Conservation (phyloP, 352 stramenopile species). For the Phytophthora chlamydospora region DNA sequence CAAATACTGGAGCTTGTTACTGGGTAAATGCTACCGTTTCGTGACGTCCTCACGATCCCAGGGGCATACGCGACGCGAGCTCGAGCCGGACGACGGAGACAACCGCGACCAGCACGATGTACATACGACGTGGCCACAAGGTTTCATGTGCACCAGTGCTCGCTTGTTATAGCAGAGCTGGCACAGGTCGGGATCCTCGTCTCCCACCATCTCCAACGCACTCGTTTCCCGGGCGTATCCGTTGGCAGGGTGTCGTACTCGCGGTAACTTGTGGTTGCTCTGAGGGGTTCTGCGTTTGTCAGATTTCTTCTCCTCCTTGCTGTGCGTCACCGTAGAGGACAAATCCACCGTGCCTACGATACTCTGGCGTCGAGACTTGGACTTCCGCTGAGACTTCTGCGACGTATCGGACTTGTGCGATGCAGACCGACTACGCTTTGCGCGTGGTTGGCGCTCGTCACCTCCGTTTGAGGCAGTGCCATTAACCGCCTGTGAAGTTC, state of each 20-base stretch:
- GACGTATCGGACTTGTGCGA: slow-evolving; percentile 8
- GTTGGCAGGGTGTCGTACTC: slow-evolving; percentile 12
- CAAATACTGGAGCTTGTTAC: slow-evolving; percentile 27
- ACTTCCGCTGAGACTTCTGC: slow-evolving; percentile 28
- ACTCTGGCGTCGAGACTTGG: slow-evolving; percentile 48
- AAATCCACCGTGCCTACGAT: slow-evolving; percentile 37
- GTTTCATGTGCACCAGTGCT: slow-evolving; percentile 60
- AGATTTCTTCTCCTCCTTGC: slow-evolving; percentile 4
- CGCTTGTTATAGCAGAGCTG: slow-evolving; percentile 52
- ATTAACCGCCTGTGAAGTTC: slow-evolving; percentile 9
- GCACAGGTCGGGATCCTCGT: slow-evolving; percentile 37
- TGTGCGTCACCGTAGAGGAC: slow-evolving; percentile 1
- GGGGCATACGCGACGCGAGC: slow-evolving; percentile 44
- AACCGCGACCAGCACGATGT: slow-evolving; percentile 55
- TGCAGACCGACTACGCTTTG: slow-evolving; percentile 16
- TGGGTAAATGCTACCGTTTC: slow-evolving; percentile 28
- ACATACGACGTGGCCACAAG: slow-evolving; percentile 60
- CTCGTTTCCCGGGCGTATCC: slow-evolving; percentile 26
- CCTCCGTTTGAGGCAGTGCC: slow-evolving; percentile 3
- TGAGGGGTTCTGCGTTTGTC: slow-evolving; percentile 17
- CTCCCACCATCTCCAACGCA: slow-evolving; percentile 35
- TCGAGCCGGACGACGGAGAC: slow-evolving; percentile 35
- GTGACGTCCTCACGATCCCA: slow-evolving; percentile 68
- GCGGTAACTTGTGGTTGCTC: slow-evolving; percentile 14
- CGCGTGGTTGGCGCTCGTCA: slow-evolving; percentile 4